These are phyloP conservation scores for Hamamelis virginiana DNA, from an alignment of 164 flowering plant genomes.

Conservation along the genomic window DNA sequence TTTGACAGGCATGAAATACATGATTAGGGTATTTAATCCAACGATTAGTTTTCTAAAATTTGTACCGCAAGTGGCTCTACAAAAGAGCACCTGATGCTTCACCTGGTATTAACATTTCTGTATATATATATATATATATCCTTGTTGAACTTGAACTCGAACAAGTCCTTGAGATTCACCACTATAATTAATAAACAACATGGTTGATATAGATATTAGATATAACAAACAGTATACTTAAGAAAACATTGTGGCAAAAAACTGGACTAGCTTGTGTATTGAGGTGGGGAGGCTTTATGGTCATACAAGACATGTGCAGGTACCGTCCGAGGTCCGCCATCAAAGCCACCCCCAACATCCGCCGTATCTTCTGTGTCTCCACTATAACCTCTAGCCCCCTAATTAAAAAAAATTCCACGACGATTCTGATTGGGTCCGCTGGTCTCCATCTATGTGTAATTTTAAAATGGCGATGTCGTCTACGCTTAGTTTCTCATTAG, in stretches of 20 bases:
- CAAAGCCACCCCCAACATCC: conserved; percentile 32
- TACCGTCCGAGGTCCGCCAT: conserved; percentile 32
- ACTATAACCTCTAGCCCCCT: neutral
- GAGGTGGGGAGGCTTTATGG: too few species aligned
- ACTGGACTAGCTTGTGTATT: too few species aligned
- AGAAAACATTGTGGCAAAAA: neutral
- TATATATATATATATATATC: too few species aligned
- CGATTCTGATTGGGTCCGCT: conserved; percentile 10
- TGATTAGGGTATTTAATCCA: too few species aligned
- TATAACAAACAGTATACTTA: neutral
- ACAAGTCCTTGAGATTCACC: conserved; percentile 19
- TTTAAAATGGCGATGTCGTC: too few species aligned
- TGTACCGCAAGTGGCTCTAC: too few species aligned
- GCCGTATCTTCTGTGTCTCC: conserved; percentile 32
- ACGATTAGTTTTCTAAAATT: too few species aligned
- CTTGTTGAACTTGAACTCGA: neutral
- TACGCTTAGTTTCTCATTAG: too few species aligned
- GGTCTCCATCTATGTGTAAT: neutral
- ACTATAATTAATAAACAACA: neutral
- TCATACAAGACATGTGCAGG: conserved; percentile 13
- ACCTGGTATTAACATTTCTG: too few species aligned
- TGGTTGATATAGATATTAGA: neutral
- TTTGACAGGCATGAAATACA: too few species aligned
- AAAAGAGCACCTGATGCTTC: too few species aligned
- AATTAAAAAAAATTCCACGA: conserved; percentile 4